These are phyloP conservation scores for Corymbia citriodora DNA, from an alignment of 441 rosid species.

Conservation along the genomic window DNA sequence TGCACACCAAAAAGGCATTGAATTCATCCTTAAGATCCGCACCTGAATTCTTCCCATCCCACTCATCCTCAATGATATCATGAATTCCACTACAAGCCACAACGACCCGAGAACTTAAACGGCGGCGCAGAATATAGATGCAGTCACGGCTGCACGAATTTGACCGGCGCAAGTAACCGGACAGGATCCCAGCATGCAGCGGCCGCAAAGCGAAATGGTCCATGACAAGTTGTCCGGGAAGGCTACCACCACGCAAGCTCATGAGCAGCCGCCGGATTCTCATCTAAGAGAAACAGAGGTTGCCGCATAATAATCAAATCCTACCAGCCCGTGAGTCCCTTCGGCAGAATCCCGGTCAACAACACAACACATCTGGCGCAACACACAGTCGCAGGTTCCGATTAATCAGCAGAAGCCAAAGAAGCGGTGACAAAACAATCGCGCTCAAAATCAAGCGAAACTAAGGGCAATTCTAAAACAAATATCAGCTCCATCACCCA, in stretches of 20 bases:
- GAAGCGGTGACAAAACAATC: background rate
- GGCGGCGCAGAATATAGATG: background rate
- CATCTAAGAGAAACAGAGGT: background rate
- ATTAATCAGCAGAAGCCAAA: background rate
- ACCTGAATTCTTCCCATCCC: conserved; percentile 33
- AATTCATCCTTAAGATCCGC: conserved; percentile 22
- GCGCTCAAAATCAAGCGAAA: background rate
- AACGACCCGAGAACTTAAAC: conserved; percentile 20
- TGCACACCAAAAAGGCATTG: conserved; percentile 50
- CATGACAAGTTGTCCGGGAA: background rate
- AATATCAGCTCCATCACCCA: background rate
- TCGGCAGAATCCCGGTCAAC: background rate
- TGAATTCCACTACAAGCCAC: conserved; percentile 42
- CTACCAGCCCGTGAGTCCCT: background rate
- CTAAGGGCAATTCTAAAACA: background rate
- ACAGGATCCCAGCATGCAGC: background rate
- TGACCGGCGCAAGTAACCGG: background rate
- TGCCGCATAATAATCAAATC: background rate
- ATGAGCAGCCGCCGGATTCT: background rate
- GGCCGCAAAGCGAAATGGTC: background rate
- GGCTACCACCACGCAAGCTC: background rate
- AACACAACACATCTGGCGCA: background rate
- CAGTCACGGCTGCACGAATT: background rate
- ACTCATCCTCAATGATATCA: conserved; percentile 44
- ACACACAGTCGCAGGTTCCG: background rate